These are phyloP conservation scores for Microdochium trichocladiopsis DNA, from an alignment of 2,329 filamentous ascomycete species.

Conservation along the genomic window DNA sequence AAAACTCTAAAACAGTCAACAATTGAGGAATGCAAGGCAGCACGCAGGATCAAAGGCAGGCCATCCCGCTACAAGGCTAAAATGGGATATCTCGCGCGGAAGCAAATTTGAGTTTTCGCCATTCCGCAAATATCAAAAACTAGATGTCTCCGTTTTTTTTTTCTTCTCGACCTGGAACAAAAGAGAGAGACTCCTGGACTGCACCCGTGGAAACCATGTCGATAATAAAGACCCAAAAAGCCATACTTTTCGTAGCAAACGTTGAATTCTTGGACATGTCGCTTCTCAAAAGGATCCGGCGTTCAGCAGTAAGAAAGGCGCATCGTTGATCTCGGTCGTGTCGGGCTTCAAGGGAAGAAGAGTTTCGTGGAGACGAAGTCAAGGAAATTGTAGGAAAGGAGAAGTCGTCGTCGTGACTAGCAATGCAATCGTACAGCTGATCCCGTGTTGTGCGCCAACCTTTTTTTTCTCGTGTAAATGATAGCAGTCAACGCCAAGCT, in stretches of 20 bases:
- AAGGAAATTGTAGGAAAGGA: background rate
- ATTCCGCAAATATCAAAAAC: background rate
- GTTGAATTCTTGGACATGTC: background rate
- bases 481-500: slow-evolving; percentile 15
- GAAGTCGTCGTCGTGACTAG: background rate
- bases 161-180: background rate
- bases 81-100: background rate
- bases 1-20: no score
- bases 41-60: no score
- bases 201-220: background rate
- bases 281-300: background rate
- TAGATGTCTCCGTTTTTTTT: background rate
- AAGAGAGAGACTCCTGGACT: background rate
- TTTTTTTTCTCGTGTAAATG: slow-evolving; percentile 10
- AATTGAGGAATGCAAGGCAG: no score
- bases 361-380: background rate
- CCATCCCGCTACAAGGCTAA: no score
- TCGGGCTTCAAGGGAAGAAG: background rate
- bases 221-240: background rate
- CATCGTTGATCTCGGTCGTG: background rate
- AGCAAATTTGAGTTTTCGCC: background rate
- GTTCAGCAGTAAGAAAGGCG: background rate
- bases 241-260: slow-evolving; percentile 1
- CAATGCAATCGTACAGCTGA: slow-evolving; percentile 1
- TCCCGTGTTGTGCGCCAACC: background rate